Percentiles rank a stretch among this genome's conserved stretches.
Conservation (phyloP, 768 basidiomycete genomes). For the Zangia roseola region DNA sequence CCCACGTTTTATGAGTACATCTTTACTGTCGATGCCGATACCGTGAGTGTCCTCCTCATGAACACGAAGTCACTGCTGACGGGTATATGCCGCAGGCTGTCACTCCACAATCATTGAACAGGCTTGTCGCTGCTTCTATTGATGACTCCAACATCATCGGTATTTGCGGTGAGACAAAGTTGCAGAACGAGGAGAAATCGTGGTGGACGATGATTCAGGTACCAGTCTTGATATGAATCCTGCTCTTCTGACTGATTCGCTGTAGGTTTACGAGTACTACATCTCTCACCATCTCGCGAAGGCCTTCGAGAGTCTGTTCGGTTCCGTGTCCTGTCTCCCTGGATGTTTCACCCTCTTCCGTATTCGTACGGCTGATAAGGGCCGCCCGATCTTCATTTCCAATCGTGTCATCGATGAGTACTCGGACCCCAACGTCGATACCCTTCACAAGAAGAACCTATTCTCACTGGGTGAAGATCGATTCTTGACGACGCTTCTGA, state of each 20-base stretch:
- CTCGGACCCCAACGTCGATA: constrained; percentile 63
- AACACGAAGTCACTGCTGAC: constrained; percentile 11
- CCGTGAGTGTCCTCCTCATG: constrained; percentile 35
- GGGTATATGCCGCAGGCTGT: constrained; percentile 43
- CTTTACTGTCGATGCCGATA: constrained; percentile 71
- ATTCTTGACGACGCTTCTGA: constrained; percentile 62
- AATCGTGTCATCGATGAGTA: constrained; percentile 71
- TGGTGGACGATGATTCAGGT: constrained; percentile 82
- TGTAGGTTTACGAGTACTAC: constrained; percentile 66
- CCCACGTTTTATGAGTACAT: constrained; percentile 77
- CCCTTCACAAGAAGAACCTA: constrained; percentile 70
- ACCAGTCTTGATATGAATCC: neutral
- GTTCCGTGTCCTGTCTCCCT: constrained; percentile 71
- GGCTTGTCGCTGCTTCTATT: constrained; percentile 59
- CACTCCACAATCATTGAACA: constrained; percentile 63
- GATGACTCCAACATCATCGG: constrained; percentile 65
- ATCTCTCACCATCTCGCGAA: constrained; percentile 67
- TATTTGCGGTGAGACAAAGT: constrained; percentile 67
- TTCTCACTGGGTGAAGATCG: constrained; percentile 72
- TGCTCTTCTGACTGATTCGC: constrained; percentile 1
- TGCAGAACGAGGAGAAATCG: constrained; percentile 65
- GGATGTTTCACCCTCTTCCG: constrained; percentile 74
- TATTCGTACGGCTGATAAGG: constrained; percentile 70
- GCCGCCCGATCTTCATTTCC: constrained; percentile 69
- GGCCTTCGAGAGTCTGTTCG: constrained; percentile 67